phyloP scores from a whole-genome alignment of 805 yeast genomes.

The Zygotorulaspora danielsina region DNA sequence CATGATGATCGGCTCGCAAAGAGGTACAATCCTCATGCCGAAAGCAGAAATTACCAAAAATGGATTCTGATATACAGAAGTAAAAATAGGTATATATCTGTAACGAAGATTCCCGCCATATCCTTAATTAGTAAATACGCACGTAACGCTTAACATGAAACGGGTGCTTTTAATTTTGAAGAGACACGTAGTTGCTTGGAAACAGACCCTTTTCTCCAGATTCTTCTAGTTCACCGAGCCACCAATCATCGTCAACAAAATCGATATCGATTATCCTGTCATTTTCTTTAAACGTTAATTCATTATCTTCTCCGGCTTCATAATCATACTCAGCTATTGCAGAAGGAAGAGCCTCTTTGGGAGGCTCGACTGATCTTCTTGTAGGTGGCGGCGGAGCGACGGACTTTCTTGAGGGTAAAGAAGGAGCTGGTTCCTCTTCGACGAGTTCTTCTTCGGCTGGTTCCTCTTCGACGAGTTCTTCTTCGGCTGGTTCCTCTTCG shows the following conservation, averaged over 20 bases:
- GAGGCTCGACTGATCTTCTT: slow-evolving; percentile 18
- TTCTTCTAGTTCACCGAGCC: slow-evolving; percentile 71
- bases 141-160: too few species aligned
- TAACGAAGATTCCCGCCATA: too few species aligned
- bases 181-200: slow-evolving; percentile 84
- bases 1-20: too few species aligned
- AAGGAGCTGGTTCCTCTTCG: slow-evolving; percentile 27
- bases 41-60: too few species aligned
- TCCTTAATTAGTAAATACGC: too few species aligned
- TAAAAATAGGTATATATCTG: too few species aligned
- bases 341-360: slow-evolving; percentile 25
- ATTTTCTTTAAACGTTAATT: slow-evolving; percentile 77
- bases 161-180: slow-evolving; percentile 23
- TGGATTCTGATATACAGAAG: too few species aligned
- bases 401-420: slow-evolving; percentile 24
- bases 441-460: slow-evolving; percentile 14
- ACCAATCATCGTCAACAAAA: slow-evolving; percentile 93
- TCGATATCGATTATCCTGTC: slow-evolving; percentile 79
- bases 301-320: slow-evolving; percentile 91
- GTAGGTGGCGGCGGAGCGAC: slow-evolving; percentile 35
- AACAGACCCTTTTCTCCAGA: slow-evolving; percentile 78
- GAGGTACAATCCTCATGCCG: too few species aligned
- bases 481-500: slow-evolving; percentile 28
- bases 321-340: slow-evolving; percentile 87
- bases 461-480: slow-evolving; percentile 20